Base-by-base conservation (phyloP, 495 filamentous ascomycete species). In the Podospora sp. region DNA sequence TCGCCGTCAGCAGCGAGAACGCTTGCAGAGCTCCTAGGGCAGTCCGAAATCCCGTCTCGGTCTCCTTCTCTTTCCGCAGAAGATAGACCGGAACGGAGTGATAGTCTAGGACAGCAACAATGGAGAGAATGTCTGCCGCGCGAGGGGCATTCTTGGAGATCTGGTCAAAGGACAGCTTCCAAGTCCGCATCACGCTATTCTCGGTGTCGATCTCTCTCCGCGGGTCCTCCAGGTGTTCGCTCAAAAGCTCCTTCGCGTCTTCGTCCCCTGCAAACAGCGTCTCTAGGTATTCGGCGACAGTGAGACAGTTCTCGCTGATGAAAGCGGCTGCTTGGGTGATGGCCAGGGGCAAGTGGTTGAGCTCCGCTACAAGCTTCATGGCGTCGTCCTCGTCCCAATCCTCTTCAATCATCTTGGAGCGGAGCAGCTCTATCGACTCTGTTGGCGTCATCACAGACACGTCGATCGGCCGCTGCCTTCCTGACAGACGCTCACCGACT, bases 321-420 rank as follows among this genome's bases (percentile, higher is more conserved):
- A 56, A 56, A 6, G 52, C 52, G 20, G 52, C 52, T 1, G 52
- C 52, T 27, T 56, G 52, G 21, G 52, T 56, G 6, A 56, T 56
- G 52, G 52, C 52, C n/a, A 56, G 52, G 8, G 52, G 52, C 25
- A 56, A 9, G 52, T 24, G 25, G 52, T 56, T 27, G 14, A 56
- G 52, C 25, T 24, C 52, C 2, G 21, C 21, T 2, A 56, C 52
- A 9, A 56, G 52, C 21, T 56, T 27, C 21, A 27, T 56, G 52
- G 52, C 52, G 21, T 24, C 52, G 21, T 24, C 21, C 21, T 24
- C 52, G n/a, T 56, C 52, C 40, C 40, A 46, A 18, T 56, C 25
- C 14, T 24, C 52, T 22, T 56, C 25, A 18, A 24, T 18, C 21
- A 56, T 24, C 52, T 56, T 56, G 25, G 21, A 56, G 21, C 52